Conservation (phyloP, 1,139 yeast genomes). For the Protomyces lactucae-debilis region DNA sequence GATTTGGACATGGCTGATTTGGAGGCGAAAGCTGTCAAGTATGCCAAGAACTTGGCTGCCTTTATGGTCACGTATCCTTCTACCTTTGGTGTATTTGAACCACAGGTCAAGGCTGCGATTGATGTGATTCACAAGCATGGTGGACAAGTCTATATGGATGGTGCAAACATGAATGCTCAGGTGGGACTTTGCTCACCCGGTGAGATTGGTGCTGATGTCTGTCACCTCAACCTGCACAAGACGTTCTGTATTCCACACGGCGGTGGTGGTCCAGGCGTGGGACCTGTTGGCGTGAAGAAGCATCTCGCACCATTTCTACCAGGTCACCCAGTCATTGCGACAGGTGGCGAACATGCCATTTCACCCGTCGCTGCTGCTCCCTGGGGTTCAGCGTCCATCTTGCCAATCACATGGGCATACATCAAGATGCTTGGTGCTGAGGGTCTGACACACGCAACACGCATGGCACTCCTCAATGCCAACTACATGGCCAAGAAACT, state of each 20-base stretch:
- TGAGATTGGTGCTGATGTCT: conserved; percentile 97
- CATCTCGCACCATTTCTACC: conserved; percentile 84
- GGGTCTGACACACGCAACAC: conserved; percentile 78
- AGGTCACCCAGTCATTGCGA: conserved; percentile 58
- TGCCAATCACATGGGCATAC: conserved; percentile 91
- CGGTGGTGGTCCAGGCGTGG: conserved; percentile 99
- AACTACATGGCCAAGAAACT: conserved; percentile 86
- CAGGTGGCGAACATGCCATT: conserved; percentile 55
- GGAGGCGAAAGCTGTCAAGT: conserved; percentile 63
- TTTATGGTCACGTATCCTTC: conserved; percentile 97
- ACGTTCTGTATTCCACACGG: conserved; percentile 98
- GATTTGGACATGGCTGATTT: conserved; percentile 78
- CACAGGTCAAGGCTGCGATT: conserved; percentile 79
- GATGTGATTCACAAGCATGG: conserved; percentile 78
- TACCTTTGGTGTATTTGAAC: conserved; percentile 93
- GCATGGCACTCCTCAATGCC: conserved; percentile 88
- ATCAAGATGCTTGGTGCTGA: conserved; percentile 74
- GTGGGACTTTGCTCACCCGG: conserved; percentile 97
- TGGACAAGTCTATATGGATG: conserved; percentile 95
- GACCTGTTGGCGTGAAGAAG: conserved; percentile 77
- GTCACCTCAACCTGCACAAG: conserved; percentile 93
- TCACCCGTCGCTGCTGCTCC: conserved; percentile 88
- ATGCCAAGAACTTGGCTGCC: conserved; percentile 70
- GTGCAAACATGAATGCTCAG: conserved; percentile 99
- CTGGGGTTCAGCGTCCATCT: conserved; percentile 87